Base-by-base conservation (phyloP, 805 yeast species). In the Scheffersomyces coipomensis region DNA sequence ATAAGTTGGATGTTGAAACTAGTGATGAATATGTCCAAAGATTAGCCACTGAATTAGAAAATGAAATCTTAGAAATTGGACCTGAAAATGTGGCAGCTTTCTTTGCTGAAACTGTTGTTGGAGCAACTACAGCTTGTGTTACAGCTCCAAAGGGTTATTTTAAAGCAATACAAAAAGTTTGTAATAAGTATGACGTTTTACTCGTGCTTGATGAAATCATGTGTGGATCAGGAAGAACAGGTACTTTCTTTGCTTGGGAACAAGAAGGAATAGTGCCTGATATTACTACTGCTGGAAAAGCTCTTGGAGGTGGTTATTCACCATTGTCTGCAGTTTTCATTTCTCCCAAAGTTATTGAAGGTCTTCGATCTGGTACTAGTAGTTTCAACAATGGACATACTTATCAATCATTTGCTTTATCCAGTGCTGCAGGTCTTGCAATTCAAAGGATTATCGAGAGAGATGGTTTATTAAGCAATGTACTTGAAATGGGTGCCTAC, bases 141-240 rank as follows among this genome's bases (percentile, higher is more conserved):
- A 61, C 73, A 36, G 60, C 66, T 15, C 64, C 69, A 2, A 13
- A 15, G 22, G 47, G 50, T 15, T 75, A 75, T 54, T 59, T 73
- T 42, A 71, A 67, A 40, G 78, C 75, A 11, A 56, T 68, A 30
- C 57, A 73, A 38, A 68, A 61, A 30, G 53, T 77, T 36, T 75
- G 79, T 51, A 69, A 72, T 55, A 76, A 76, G 51, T 76, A 75
- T 54, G 80, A 74, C 32, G 65, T 73, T 29, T 53, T 76, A 29
- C 59, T 77, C 48, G 64, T 73, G 59, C 56, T 75, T 35, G 82
- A 77, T 48, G 82, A 78, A 56, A 76, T 76, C 32, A 75, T 76
- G 79, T 75, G 78, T 51, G 82, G 82, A 24, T 67, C 75, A 27
- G 81, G 81, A 17, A 67, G 82, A 50, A 36, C 42, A n/a, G 80